Base-by-base conservation (phyloP, 352 stramenopile genomes). In the Phytophthora fragariaefolia region DNA sequence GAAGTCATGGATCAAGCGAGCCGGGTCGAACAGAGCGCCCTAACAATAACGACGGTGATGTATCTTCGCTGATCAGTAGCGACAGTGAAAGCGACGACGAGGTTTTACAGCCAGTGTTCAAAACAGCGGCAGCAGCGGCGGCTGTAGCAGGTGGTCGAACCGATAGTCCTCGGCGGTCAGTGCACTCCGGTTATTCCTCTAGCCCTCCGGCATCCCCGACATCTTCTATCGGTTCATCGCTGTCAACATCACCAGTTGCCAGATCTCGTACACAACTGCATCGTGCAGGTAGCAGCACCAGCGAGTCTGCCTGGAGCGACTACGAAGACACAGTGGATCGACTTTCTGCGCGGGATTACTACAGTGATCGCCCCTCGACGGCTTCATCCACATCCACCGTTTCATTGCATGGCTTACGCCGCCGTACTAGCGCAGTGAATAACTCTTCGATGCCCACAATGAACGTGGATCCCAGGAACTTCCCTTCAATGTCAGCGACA, bases 51-150 rank as follows among this genome's bases (percentile, higher is more conserved):
- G 71, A 88, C 26, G 83, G 83, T 1, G 82, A 92, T 57, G 84
- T 92, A 9, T 93, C 85, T 23, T 77, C 77, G 13, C 78, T 93
- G 43, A 92, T 93, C 61, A 91, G 80, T 63, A 94, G 85, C 38
- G 85, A 94, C 63, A 91, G 80, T 48, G 84, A 92, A 26, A 89
- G 66, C 53, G 83, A 92, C 40, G 82, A 92, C 22, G 81, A 90
- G 22, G 74, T 91, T 17, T 63, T 92, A 0, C 62, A 76, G 7
- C 85, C 83, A 22, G 83, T 72, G 3, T 93, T 93, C 69, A 84
- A 82, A 54, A 73, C 75, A n/a, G 22, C 51, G 30, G 49, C 45
- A 36, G 23, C 75, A 27, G 53, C 60, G 40, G 28, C 63, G 58
- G 32, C 23, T 49, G 27, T 63, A 6, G 46, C 26, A 15, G 54